Evolutionary conservation across 163 green algal species (phyloP).

Genomic region (Volvox carteri): DNA sequence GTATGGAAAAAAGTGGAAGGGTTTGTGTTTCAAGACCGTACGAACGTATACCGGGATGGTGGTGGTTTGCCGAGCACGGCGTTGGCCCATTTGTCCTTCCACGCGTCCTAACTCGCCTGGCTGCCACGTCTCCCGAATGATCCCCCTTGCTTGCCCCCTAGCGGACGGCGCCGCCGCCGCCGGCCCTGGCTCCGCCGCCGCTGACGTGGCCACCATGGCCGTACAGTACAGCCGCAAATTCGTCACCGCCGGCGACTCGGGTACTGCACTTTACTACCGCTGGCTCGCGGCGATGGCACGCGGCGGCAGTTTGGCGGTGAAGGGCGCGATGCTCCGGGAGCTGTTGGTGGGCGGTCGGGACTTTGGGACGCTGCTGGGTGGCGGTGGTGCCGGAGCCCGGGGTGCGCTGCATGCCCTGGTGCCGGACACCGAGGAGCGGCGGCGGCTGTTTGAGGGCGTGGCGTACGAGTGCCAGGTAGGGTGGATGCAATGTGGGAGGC

Average conservation of each 20-base stretch:
- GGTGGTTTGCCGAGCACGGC: no score
- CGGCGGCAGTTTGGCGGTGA: conserved; percentile 62
- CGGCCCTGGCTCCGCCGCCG: conserved; percentile 1
- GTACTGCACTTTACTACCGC: conserved; percentile 86
- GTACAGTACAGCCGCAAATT: conserved; percentile 77
- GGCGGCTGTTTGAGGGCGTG: conserved; percentile 76
- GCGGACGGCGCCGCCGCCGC: not conserved
- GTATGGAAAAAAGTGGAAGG: no score
- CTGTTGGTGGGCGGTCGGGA: conserved; percentile 82
- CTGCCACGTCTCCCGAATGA: no score
- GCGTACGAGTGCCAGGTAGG: conserved; percentile 81
- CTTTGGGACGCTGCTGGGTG: conserved; percentile 84
- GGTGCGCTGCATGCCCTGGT: conserved; percentile 80
- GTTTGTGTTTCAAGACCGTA: no score
- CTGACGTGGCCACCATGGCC: conserved; percentile 65
- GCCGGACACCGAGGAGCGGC: conserved; percentile 61
- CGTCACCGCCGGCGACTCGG: conserved; percentile 60
- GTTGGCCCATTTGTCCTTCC: no score
- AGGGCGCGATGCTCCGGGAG: conserved; percentile 83
- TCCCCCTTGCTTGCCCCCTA: not conserved
- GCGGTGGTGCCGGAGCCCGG: conserved; percentile 73
- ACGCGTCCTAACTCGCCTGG: no score
- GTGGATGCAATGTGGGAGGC: not conserved
- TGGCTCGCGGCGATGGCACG: conserved; percentile 76
- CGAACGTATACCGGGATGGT: no score